Evolutionary conservation across 805 yeast genomes (phyloP).

Genomic region (Monosporozyma servazzii): DNA sequence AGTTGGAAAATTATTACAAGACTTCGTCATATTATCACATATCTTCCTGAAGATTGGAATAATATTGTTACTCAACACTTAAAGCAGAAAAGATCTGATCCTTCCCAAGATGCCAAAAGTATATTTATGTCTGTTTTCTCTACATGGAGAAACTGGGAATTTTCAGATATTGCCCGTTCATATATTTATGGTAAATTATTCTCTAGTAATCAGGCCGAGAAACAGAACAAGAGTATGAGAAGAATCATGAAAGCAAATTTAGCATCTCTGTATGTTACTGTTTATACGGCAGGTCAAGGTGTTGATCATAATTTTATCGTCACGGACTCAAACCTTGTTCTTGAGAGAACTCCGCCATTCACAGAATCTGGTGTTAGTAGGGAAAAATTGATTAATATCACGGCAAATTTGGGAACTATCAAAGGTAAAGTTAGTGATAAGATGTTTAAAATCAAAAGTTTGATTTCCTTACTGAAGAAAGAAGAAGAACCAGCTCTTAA

Average conservation of each 20-base stretch:
- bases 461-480: conserved; percentile 3
- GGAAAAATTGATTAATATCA: conserved; percentile 15
- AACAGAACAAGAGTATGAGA: conserved; percentile 6
- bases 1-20: conserved; percentile 84
- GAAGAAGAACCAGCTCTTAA: conserved; percentile 1
- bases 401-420: conserved; percentile 17
- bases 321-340: conserved; percentile 13
- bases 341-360: conserved; percentile 13
- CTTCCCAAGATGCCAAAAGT: conserved; percentile 44
- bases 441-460: conserved; percentile 10
- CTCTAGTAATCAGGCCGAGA: conserved; percentile 15
- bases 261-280: conserved; percentile 19
- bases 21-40: conserved; percentile 59
- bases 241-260: conserved; percentile 13
- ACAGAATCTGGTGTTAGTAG: conserved; percentile 7
- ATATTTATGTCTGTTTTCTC: conserved; percentile 52
- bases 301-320: conserved; percentile 21
- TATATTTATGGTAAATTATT: conserved; percentile 48
- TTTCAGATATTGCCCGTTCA: conserved; percentile 49
- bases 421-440: conserved; percentile 22
- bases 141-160: conserved; percentile 91
- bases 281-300: conserved; percentile 17
- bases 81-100: conserved; percentile 30
- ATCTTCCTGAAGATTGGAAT: conserved; percentile 48
- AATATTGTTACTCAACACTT: conserved; percentile 15